phyloP scores from a whole-genome alignment of 23 red algal genomes.

The Gracilaria caudata region DNA sequence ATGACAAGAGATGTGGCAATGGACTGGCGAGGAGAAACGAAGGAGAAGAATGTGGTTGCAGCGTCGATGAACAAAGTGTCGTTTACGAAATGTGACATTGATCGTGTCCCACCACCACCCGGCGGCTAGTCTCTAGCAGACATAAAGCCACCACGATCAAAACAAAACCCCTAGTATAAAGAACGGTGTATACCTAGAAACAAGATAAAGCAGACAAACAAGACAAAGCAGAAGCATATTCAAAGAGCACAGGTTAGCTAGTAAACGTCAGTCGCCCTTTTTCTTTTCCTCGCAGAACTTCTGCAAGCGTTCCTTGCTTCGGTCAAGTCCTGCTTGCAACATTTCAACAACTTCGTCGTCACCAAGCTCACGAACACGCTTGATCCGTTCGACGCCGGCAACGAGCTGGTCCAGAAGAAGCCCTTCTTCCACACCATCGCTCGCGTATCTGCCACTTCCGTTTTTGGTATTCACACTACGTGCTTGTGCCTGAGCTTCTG shows the following conservation, averaged over 20 bases:
- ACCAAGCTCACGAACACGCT: background rate
- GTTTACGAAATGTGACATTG: background rate
- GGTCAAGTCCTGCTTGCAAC: background rate
- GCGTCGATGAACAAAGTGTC: background rate
- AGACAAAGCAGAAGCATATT: too few species aligned
- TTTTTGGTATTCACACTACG: background rate
- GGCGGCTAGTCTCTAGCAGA: background rate
- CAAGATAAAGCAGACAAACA: background rate
- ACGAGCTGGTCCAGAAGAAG: background rate
- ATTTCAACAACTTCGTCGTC: background rate
- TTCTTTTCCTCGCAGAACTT: background rate
- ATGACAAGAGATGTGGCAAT: too few species aligned
- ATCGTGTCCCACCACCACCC: conserved; percentile 6
- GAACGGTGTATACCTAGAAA: background rate
- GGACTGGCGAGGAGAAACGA: too few species aligned
- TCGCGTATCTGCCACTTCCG: background rate
- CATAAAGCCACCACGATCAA: background rate
- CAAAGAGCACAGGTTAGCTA: too few species aligned
- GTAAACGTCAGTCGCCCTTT: background rate
- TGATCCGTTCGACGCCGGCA: background rate
- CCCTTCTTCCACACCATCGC: background rate
- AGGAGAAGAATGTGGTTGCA: too few species aligned
- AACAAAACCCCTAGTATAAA: background rate
- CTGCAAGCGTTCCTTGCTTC: background rate
- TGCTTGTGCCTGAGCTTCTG: background rate